Conservation (phyloP, 2,329 filamentous ascomycete genomes). For the Teratosphaeria viscida region DNA sequence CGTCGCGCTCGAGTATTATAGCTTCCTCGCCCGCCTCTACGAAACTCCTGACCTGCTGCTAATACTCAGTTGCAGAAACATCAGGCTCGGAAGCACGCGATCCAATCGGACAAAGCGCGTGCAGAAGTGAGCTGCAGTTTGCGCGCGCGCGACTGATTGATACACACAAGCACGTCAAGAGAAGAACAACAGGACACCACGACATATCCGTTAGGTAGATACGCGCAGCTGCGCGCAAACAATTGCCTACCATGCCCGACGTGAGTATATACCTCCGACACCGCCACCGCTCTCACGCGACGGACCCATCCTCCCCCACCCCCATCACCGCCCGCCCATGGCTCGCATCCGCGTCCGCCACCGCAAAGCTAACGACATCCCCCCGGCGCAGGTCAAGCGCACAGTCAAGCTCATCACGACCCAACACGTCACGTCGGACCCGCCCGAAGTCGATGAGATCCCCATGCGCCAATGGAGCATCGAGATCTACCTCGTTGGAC, state of each 20-base stretch:
- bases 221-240: neutral
- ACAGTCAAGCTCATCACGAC: slow-evolving; percentile 79
- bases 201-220: neutral
- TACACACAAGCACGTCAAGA: neutral
- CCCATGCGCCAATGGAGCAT: slow-evolving; percentile 91
- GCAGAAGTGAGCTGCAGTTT: neutral
- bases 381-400: slow-evolving; percentile 54
- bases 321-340: neutral
- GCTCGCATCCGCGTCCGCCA: neutral
- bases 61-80: neutral
- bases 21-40: neutral
- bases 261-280: neutral
- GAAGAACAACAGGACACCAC: neutral
- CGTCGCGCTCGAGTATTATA: neutral
- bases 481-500: slow-evolving; percentile 72
- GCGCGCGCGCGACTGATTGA: neutral
- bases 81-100: neutral
- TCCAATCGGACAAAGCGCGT: neutral
- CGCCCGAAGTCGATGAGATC: slow-evolving; percentile 73
- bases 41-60: neutral
- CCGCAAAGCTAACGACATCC: neutral
- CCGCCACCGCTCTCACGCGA: neutral
- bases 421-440: slow-evolving; percentile 37
- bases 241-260: neutral
- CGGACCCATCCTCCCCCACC: neutral